Evolutionary conservation across 2,329 filamentous ascomycete genomes (phyloP), one percentile per base, ranked within the genome.

Genomic region (Paracorniculantispora psalliotae): DNA sequence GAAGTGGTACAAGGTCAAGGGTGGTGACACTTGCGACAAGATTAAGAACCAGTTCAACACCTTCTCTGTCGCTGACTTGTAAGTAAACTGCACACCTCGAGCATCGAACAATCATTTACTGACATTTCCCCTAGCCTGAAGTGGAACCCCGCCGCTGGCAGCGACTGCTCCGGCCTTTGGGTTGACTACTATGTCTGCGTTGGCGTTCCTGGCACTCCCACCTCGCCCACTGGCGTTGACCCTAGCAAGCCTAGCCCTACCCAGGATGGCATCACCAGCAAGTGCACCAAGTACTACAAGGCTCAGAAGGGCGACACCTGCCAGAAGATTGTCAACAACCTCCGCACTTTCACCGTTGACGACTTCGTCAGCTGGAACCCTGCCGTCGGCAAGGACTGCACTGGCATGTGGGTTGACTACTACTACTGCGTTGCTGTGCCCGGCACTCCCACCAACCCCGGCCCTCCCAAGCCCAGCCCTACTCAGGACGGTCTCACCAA

Each of bases 111-210:
- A n/a, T 19, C 13, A 8, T n/a, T 4, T 46, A 13, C 51, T 50
- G 37, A 56, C 15, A 35, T 6, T 3, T 33, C 39, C 7, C 4
- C 26, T 21, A 60, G 58, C 54, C 57, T 81, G 79, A 35, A 60
- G 13, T 62, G 61, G 61, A 62, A 62, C 47, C 61, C 61, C 19
- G 49, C 59, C 4, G 59, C 49, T 13, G 57, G 51, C 26, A 44
- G 25, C 10, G 57, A 59, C 57, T 62, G 61, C 59, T 15, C 33
- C 23, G 59, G 59, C 21, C 50, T 62, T 25, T 62, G 61, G 61
- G 61, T 49, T 12, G 51, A 49, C 25, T 60, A 55, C 55, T 61
- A 59, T 47, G 54, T 59, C 50, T 62, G 61, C 54, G 61, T 60
- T 79, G 80, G 30, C 17, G 47, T 58, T 19, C 35, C 46, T 19